Percentiles rank a stretch among this genome's conserved stretches.
Evolutionary conservation across 2,329 filamentous ascomycete genomes (phyloP).

Genomic region (Diaporthe nobilis): DNA sequence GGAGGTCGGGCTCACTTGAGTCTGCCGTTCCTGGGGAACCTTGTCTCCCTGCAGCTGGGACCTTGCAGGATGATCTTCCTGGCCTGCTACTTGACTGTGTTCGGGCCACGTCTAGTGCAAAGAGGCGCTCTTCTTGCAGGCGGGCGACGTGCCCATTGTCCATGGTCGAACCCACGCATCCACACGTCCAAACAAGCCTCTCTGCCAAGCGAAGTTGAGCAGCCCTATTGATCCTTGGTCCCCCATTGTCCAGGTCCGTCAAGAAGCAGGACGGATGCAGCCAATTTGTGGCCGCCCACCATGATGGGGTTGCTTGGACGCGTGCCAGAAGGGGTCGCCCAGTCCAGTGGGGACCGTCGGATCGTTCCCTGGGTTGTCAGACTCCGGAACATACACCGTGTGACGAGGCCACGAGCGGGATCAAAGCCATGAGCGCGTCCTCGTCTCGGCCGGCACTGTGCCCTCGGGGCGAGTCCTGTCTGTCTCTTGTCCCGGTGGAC

Average conservation of each 20-base stretch:
- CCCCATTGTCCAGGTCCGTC: slow-evolving; percentile 3
- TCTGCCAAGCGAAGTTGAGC: neutral
- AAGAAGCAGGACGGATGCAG: slow-evolving; percentile 20
- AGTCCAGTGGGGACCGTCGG: neutral
- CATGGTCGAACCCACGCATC: neutral
- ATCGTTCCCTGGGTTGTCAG: slow-evolving; percentile 1
- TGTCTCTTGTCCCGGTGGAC: neutral
- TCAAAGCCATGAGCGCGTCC: neutral
- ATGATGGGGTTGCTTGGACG: neutral
- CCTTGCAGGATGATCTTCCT: slow-evolving; percentile 35
- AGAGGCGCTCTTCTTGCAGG: slow-evolving; percentile 25
- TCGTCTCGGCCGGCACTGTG: slow-evolving; percentile 8
- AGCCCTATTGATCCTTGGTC: neutral
- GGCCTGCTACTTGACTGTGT: slow-evolving; percentile 17
- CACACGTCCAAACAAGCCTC: slow-evolving; percentile 3
- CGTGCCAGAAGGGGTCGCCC: neutral
- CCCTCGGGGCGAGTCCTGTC: neutral
- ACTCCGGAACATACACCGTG: slow-evolving; percentile 6
- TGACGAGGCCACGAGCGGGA: slow-evolving; percentile 14
- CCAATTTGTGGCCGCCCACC: neutral
- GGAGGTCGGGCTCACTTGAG: slow-evolving; percentile 16
- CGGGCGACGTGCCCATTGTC: slow-evolving; percentile 12
- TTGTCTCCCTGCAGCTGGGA: slow-evolving; percentile 35
- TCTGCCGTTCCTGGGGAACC: slow-evolving; percentile 35
- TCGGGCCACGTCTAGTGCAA: neutral